phyloP scores from a whole-genome alignment of 495 filamentous ascomycete species.

The Neurospora cerealis region DNA sequence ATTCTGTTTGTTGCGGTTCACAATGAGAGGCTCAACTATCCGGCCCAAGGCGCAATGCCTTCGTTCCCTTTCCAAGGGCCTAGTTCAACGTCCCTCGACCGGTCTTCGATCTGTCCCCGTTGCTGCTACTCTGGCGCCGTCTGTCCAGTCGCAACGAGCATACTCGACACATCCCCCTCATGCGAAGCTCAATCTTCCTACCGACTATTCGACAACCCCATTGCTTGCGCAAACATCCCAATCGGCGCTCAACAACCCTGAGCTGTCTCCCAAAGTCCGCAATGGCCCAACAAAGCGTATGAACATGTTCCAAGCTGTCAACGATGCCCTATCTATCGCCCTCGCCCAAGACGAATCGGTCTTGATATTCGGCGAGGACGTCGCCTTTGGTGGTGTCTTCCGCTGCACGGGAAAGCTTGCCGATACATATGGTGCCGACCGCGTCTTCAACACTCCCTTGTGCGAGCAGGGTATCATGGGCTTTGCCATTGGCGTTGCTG shows the following conservation, averaged over 20 bases:
- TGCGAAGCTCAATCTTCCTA: conserved; percentile 67
- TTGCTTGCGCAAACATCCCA: conserved; percentile 70
- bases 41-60: conserved; percentile 3
- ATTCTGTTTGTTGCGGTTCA: background rate
- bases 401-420: conserved; percentile 87
- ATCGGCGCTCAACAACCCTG: conserved; percentile 55
- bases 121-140: background rate
- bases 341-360: conserved; percentile 78
- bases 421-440: conserved; percentile 72
- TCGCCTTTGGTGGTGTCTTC: conserved; percentile 95
- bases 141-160: conserved; percentile 1
- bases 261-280: conserved; percentile 53
- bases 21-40: conserved; percentile 12
- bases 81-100: background rate
- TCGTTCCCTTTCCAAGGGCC: background rate
- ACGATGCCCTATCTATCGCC: conserved; percentile 73
- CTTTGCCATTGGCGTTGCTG: conserved; percentile 82
- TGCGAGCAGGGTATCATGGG: conserved; percentile 92
- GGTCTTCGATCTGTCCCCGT: background rate
- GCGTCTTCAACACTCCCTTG: conserved; percentile 95
- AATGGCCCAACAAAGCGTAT: conserved; percentile 66
- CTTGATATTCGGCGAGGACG: conserved; percentile 90
- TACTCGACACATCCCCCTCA: conserved; percentile 44
- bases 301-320: conserved; percentile 90
- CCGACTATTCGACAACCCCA: conserved; percentile 77